A percentile compares a stretch with the other conserved stretches of the same genome.
phyloP scores from a whole-genome alignment of 2,329 filamentous ascomycete genomes.

The Xylariales sp. region DNA sequence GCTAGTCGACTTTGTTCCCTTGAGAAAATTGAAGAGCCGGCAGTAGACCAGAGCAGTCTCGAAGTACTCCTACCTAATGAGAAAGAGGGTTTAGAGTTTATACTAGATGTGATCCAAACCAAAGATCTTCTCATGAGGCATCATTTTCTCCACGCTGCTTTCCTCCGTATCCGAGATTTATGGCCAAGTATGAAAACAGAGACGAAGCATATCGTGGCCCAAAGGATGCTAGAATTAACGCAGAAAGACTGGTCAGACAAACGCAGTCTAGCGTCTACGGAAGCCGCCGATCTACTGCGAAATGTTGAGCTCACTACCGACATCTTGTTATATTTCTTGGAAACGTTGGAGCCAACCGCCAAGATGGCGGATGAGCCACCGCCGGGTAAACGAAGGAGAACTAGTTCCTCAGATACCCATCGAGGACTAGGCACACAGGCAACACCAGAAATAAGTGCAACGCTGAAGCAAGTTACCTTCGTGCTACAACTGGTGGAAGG shows the following conservation, averaged over 20 bases:
- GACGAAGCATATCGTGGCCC: slow-evolving; percentile 68
- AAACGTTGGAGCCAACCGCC: slow-evolving; percentile 77
- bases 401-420: slow-evolving; percentile 76
- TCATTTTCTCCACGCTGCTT: slow-evolving; percentile 72
- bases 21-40: slow-evolving; percentile 57
- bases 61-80: slow-evolving; percentile 67
- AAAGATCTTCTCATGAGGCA: slow-evolving; percentile 56
- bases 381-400: slow-evolving; percentile 81
- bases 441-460: slow-evolving; percentile 72
- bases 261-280: slow-evolving; percentile 59
- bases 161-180: slow-evolving; percentile 75
- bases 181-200: slow-evolving; percentile 79
- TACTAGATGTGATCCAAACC: slow-evolving; percentile 62
- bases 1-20: slow-evolving; percentile 60
- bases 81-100: slow-evolving; percentile 60
- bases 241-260: slow-evolving; percentile 57
- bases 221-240: slow-evolving; percentile 71
- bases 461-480: slow-evolving; percentile 82
- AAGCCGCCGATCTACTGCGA: slow-evolving; percentile 78
- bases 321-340: slow-evolving; percentile 77
- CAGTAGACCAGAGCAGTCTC: slow-evolving; percentile 59
- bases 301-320: slow-evolving; percentile 78
- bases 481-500: slow-evolving; percentile 89
- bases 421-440: slow-evolving; percentile 69
- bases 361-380: slow-evolving; percentile 78